These are phyloP conservation scores for Asparagopsis taxiformis DNA, from an alignment of 31 red algal species.

Conservation along the genomic window DNA sequence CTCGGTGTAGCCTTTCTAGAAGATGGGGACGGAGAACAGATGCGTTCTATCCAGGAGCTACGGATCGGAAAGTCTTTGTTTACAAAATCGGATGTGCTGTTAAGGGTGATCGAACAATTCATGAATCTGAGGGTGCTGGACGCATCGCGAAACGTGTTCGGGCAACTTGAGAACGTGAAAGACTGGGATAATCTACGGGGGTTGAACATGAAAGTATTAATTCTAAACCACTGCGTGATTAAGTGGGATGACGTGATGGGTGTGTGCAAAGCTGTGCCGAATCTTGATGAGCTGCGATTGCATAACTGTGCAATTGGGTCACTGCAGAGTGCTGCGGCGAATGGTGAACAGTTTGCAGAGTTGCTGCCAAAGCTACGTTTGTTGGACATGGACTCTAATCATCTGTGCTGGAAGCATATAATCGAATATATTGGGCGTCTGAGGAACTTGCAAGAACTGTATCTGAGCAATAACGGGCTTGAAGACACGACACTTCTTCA, in stretches of 20 bases:
- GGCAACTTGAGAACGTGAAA: background rate
- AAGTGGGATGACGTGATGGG: constrained; percentile 18
- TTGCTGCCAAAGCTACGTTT: constrained; percentile 4
- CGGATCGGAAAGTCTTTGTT: constrained; percentile 27
- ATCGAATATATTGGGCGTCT: background rate
- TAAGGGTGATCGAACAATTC: background rate
- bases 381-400: constrained; percentile 41
- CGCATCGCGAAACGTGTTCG: constrained; percentile 42
- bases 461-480: constrained; percentile 31
- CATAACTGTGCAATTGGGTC: constrained; percentile 27
- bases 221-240: constrained; percentile 45
- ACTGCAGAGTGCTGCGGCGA: background rate
- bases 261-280: background rate
- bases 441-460: constrained; percentile 13
- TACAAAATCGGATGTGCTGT: constrained; percentile 6
- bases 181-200: background rate
- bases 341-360: background rate
- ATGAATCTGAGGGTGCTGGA: constrained; percentile 8
- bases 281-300: constrained; percentile 25
- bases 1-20: constrained; percentile 10
- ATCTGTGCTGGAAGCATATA: constrained; percentile 30
- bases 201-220: constrained; percentile 11
- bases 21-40: background rate
- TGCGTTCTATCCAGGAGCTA: constrained; percentile 7
- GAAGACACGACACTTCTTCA: background rate